These are phyloP conservation scores for Penicillium coffeae DNA, from an alignment of 495 filamentous ascomycete genomes.

Conservation along the genomic window DNA sequence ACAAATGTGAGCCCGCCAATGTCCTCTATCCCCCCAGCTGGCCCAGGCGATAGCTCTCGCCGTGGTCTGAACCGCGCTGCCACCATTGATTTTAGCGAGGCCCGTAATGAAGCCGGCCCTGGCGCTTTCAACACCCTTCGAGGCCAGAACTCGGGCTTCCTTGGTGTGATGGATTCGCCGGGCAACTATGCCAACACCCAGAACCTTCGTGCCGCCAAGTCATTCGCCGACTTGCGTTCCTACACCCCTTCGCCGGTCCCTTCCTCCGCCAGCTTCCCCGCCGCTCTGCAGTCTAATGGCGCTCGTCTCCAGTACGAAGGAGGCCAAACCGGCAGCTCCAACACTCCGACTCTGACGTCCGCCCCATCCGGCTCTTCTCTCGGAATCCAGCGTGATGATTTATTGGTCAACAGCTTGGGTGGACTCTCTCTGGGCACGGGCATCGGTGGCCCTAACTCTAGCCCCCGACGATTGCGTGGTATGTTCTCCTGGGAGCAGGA, in stretches of 20 bases:
- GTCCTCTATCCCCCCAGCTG: slow-evolving; percentile 53
- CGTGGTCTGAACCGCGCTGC: slow-evolving; percentile 87
- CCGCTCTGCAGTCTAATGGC: slow-evolving; percentile 60
- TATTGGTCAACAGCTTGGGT: slow-evolving; percentile 65
- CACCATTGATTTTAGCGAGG: slow-evolving; percentile 96
- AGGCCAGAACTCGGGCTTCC: slow-evolving; percentile 67
- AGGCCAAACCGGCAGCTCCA: slow-evolving; percentile 56
- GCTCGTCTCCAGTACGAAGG: slow-evolving; percentile 63
- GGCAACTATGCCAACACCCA: slow-evolving; percentile 60
- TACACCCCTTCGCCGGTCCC: slow-evolving; percentile 92
- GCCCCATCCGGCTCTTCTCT: slow-evolving; percentile 62
- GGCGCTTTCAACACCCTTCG: slow-evolving; percentile 71
- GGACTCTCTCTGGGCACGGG: slow-evolving; percentile 59
- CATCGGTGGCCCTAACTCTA: slow-evolving; percentile 55
- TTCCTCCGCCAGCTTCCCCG: slow-evolving; percentile 84
- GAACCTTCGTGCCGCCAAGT: slow-evolving; percentile 93
- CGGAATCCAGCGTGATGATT: slow-evolving; percentile 59
- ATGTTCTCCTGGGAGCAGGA: slow-evolving; percentile 66
- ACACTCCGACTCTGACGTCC: slow-evolving; percentile 72
- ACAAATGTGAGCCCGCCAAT: slow-evolving; percentile 62
- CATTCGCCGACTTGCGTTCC: slow-evolving; percentile 90
- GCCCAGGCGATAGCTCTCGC: slow-evolving; percentile 69
- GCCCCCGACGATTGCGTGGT: slow-evolving; percentile 57
- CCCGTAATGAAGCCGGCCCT: slow-evolving; percentile 60
- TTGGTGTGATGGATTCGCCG: slow-evolving; percentile 82